Conservation (phyloP, 139 green algal genomes). For the Chlorella vulgaris region DNA sequence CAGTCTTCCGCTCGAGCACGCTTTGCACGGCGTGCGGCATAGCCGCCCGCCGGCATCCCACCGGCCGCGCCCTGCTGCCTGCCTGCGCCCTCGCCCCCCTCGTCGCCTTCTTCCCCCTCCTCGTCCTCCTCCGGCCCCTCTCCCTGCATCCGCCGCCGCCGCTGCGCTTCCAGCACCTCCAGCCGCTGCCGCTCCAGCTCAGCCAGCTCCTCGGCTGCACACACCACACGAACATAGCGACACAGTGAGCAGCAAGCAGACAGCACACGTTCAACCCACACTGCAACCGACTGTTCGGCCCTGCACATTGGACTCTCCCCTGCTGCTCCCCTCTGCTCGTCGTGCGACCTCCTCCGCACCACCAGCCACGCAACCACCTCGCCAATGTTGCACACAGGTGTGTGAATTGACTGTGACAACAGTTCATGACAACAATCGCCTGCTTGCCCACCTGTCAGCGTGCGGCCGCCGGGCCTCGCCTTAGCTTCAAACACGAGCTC, state of each 20-base stretch:
- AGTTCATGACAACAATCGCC: too few relatives aligned
- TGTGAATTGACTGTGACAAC: too few relatives aligned
- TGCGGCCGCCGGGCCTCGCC: slow-evolving; percentile 63
- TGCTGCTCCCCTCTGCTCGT: too few relatives aligned
- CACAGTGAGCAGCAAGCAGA: too few relatives aligned
- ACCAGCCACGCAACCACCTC: too few relatives aligned
- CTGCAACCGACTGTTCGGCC: too few relatives aligned
- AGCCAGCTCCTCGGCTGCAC: slow-evolving; percentile 70
- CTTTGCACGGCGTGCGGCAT: slow-evolving; percentile 43
- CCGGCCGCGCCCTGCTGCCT: neutral
- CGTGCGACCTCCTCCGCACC: too few relatives aligned
- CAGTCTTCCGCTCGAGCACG: slow-evolving; percentile 22
- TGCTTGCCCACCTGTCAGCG: slow-evolving; percentile 54
- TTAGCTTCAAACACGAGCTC: slow-evolving; percentile 81
- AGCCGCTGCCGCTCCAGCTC: slow-evolving; percentile 66
- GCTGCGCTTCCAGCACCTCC: slow-evolving; percentile 73
- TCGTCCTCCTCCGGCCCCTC: slow-evolving; percentile 31
- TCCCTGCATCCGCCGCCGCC: slow-evolving; percentile 71
- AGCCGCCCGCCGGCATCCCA: slow-evolving; percentile 41
- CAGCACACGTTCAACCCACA: too few relatives aligned
- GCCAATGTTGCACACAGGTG: too few relatives aligned
- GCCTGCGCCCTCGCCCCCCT: slow-evolving; percentile 9
- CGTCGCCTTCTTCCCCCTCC: slow-evolving; percentile 13
- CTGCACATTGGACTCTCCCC: too few relatives aligned
- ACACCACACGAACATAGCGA: too few relatives aligned